These are phyloP conservation scores for Paecilomyces dactylethromorphus DNA, from an alignment of 2,329 filamentous ascomycete genomes.

Conservation along the genomic window DNA sequence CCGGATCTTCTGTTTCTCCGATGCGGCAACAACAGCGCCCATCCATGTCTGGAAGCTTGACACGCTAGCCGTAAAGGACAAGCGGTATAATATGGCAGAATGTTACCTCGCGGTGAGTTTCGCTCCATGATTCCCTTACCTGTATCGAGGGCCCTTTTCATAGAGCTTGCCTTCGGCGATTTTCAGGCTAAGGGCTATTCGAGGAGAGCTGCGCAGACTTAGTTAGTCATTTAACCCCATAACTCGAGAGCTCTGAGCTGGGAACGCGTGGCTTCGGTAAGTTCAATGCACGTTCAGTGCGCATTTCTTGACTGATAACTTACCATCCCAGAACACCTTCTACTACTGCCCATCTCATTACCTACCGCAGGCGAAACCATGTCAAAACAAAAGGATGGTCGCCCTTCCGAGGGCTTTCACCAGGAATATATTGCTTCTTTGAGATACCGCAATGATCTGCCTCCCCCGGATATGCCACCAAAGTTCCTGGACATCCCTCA, in stretches of 20 bases:
- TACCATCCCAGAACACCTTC: not conserved
- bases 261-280: slow-evolving; percentile 8
- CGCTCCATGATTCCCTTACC: slow-evolving; percentile 1
- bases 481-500: slow-evolving; percentile 97
- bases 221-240: slow-evolving; percentile 1
- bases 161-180: not conserved
- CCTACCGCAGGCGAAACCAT: slow-evolving; percentile 13
- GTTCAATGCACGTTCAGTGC: not conserved
- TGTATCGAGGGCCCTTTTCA: not conserved
- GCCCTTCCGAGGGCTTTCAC: slow-evolving; percentile 50
- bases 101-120: slow-evolving; percentile 14
- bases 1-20: not conserved
- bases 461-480: slow-evolving; percentile 86
- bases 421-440: slow-evolving; percentile 98
- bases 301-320: not conserved
- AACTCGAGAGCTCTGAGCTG: slow-evolving; percentile 8
- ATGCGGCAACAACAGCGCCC: not conserved
- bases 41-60: not conserved
- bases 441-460: slow-evolving; percentile 90
- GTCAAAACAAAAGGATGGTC: slow-evolving; percentile 34
- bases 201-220: slow-evolving; percentile 1
- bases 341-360: not conserved
- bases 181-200: slow-evolving; percentile 7
- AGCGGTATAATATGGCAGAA: slow-evolving; percentile 25
- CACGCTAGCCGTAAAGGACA: slow-evolving; percentile 1